These are phyloP conservation scores for Trametes meyenii DNA, from an alignment of 768 basidiomycete genomes.

Conservation along the genomic window DNA sequence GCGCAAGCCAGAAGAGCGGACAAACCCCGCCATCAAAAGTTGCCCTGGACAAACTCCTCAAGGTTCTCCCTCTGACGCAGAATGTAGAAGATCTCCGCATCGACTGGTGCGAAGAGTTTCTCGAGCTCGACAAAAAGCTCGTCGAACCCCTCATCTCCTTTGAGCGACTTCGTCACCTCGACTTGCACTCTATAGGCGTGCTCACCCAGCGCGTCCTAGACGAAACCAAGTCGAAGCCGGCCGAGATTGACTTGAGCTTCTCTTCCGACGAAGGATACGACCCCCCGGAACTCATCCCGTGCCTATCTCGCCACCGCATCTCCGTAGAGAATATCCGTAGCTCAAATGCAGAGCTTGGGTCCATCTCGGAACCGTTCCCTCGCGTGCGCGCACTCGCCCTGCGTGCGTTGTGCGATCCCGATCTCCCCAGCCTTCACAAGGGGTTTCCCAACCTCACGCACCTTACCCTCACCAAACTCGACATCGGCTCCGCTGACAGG, in stretches of 20 bases:
- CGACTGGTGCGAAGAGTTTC: conserved; percentile 11
- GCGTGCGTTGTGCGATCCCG: not conserved
- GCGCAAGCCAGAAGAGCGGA: no score
- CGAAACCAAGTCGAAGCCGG: not conserved
- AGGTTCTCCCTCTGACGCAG: not conserved
- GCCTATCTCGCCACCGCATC: not conserved
- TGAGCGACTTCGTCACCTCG: not conserved
- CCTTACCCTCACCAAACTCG: not conserved
- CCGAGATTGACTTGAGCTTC: not conserved
- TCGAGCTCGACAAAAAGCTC: not conserved
- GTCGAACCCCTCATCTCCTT: not conserved
- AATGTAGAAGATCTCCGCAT: conserved; percentile 4
- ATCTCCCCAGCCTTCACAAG: not conserved
- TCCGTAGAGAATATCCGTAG: not conserved
- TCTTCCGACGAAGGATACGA: not conserved
- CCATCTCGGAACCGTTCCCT: not conserved
- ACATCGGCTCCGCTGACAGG: not conserved
- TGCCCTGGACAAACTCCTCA: not conserved
- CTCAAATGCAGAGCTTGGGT: not conserved
- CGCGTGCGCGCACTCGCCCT: conserved; percentile 3
- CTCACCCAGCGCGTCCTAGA: not conserved
- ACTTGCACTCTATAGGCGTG: not conserved
- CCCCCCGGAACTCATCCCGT: not conserved
- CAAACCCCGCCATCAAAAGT: not conserved
- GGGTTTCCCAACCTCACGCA: not conserved